phyloP scores from a whole-genome alignment of 1,284 basidiomycete species.

The Ganoderma resinaceum region DNA sequence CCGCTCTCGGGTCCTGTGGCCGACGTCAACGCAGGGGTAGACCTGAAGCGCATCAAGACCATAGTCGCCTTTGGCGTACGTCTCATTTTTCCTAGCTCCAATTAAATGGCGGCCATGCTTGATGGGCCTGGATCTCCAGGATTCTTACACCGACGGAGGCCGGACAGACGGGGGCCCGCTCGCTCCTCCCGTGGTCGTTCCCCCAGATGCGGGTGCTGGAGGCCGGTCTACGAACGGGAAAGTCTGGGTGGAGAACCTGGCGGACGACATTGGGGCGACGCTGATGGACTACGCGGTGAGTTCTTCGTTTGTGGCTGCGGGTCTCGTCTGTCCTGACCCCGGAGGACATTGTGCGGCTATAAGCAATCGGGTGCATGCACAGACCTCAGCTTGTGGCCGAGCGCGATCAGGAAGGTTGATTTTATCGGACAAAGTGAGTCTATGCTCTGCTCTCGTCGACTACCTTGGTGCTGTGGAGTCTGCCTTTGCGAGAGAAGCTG shows the following conservation, averaged over 20 bases:
- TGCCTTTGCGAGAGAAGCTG: background rate
- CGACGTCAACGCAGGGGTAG: conserved; percentile 47
- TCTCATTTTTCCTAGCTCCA: conserved; percentile 10
- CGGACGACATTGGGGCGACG: conserved; percentile 40
- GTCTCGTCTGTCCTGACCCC: background rate
- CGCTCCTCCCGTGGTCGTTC: conserved; percentile 40
- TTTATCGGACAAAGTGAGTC: conserved; percentile 43
- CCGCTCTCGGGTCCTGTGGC: conserved; percentile 39
- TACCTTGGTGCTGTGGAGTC: too few relatives aligned
- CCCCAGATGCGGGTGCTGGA: conserved; percentile 41
- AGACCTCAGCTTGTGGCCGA: conserved; percentile 43
- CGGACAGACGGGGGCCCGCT: conserved; percentile 42
- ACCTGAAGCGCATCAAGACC: conserved; percentile 41
- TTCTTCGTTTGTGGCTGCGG: background rate
- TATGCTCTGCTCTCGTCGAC: background rate
- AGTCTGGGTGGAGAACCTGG: conserved; percentile 45
- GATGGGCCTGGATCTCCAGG: conserved; percentile 26
- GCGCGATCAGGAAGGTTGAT: conserved; percentile 39
- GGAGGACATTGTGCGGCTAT: background rate
- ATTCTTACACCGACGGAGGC: conserved; percentile 46
- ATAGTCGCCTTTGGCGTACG: conserved; percentile 50
- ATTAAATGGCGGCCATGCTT: too few relatives aligned
- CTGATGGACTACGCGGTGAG: conserved; percentile 54
- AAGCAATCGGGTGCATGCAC: conserved; percentile 46
- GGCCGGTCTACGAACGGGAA: conserved; percentile 46